Conservation (phyloP, 805 yeast species). For the Scheffersomyces lignosus region DNA sequence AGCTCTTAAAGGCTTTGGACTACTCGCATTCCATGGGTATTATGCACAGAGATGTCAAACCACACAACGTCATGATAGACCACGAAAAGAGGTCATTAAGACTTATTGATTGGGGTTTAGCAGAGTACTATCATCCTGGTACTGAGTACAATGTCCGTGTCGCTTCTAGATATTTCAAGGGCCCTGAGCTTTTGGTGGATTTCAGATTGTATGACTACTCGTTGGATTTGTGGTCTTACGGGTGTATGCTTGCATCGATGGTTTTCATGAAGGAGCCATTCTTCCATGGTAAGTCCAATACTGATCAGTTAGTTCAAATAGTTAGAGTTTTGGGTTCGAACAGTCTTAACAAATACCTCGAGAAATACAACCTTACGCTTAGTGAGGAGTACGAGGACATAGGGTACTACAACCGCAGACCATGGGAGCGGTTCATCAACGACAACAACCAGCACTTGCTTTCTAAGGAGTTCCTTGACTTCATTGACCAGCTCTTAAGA, state of each 20-base stretch:
- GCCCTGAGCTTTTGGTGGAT: constrained; percentile 86
- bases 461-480: constrained; percentile 59
- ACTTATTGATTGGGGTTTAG: constrained; percentile 92
- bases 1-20: constrained; percentile 79
- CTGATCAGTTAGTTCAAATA: constrained; percentile 88
- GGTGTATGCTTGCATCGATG: constrained; percentile 89
- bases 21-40: constrained; percentile 92
- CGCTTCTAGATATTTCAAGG: constrained; percentile 88
- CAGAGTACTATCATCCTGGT: constrained; percentile 89
- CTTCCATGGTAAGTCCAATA: constrained; percentile 88
- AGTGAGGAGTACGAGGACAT: constrained; percentile 79
- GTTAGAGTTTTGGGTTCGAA: constrained; percentile 86
- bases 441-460: constrained; percentile 52
- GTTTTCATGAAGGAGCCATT: constrained; percentile 89
- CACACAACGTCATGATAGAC: constrained; percentile 92
- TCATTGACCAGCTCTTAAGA: constrained; percentile 69
- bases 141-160: constrained; percentile 90
- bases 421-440: constrained; percentile 65
- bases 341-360: constrained; percentile 63
- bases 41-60: constrained; percentile 93
- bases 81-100: constrained; percentile 61
- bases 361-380: constrained; percentile 66
- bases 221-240: constrained; percentile 86
- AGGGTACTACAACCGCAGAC: constrained; percentile 64
- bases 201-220: constrained; percentile 84